Evolutionary conservation across 768 basidiomycete species (phyloP), one percentile per base, ranked within the genome.

Genomic region (Xerocomellus chrysenteron): DNA sequence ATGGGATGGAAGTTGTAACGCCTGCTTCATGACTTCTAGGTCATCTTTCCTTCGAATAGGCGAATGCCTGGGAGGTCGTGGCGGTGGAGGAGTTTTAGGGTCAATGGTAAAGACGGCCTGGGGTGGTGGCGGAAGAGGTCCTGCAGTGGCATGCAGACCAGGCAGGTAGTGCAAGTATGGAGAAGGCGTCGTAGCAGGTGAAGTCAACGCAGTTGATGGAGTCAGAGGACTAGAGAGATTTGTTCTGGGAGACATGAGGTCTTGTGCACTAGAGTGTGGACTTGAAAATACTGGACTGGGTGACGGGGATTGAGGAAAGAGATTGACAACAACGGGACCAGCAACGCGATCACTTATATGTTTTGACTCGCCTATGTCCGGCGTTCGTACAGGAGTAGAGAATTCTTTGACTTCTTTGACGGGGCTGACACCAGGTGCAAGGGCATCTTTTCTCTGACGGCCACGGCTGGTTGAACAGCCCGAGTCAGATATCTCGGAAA

Each of bases 121-220:
- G 3, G 88, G 87, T 10, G 87, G 88, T 33, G 83, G 82, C 30
- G 89, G 88, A 56, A 88, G 76, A 46, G 89, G 88, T 5, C 87
- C 86, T 41, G 88, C 88, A 24, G 80, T 88, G 8, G 87, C 78
- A 70, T 91, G 86, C 2, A 86, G 63, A 47, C 84, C 87, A 47
- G 86, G 85, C 56, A 87, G 80, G 64, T 89, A 88, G 62, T 78
- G 72, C 51, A 85, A 70, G 67, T 83, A 87, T 9, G 79, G 68
- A 11, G 78, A 74, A 33, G 64, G 57, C 12, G 61, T 53, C 44
- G 66, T 57, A 47, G 68, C 46, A 33, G 71, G 65, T 46, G 73
- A 73, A 42, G 55, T 63, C 57, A 69, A 52, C 44, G 69, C 55
- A 24, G 64, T 70, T 16, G 72, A 62, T 21, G 65, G 65, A 26